Base-by-base conservation (phyloP, 257 asterid genomes). In the Nicotiana tomentosiformis region DNA sequence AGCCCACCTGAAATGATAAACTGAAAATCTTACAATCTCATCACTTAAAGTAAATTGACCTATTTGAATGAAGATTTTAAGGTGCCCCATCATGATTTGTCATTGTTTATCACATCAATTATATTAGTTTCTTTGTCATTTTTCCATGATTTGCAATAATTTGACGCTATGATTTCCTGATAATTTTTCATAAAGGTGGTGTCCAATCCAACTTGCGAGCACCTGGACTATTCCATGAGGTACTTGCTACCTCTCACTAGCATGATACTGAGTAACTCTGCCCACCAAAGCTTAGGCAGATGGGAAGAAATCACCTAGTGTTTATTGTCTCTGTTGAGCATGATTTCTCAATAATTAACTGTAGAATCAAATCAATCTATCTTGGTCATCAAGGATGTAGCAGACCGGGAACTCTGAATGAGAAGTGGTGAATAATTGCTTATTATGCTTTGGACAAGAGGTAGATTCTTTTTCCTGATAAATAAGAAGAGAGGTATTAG, bases 1-100 rank as follows among this genome's bases (percentile, higher is more conserved):
- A 96, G 51, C 99, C 99, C 29, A 96, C 99, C 99, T 96, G 90
- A 83, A 90, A 83, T 81, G 81, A 78, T 58, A 82, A 77, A 67
- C 80, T 49, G 82, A 77, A 77, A 84, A 81, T 5, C 78, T 81
- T 81, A 32, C 78, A 46, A 66, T 49, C 55, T 60, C 66, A 81
- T 49, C 39, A 81, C 18, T 37, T 66, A 51, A 46, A 66, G 64
- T 46, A 66, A 58, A 70, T 56, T 17, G 56, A 51, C 29, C 46
- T 23, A 26, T 51, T 76, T 51, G 7, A 26, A 76, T 10, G 64
- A 51, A 76, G 26, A 49, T 76, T 4, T 76, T 64, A 51, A 51
- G 64, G 80, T 26, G 8, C 43, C 16, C 62, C 57, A 51, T 49
- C 43, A 26, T 76, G 1, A 76, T 76, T 51, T 23, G 62, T 46